Percentiles rank a stretch among this genome's conserved stretches.
Evolutionary conservation across 306 rosid genomes (phyloP).

Genomic region (Cajanus cajan): DNA sequence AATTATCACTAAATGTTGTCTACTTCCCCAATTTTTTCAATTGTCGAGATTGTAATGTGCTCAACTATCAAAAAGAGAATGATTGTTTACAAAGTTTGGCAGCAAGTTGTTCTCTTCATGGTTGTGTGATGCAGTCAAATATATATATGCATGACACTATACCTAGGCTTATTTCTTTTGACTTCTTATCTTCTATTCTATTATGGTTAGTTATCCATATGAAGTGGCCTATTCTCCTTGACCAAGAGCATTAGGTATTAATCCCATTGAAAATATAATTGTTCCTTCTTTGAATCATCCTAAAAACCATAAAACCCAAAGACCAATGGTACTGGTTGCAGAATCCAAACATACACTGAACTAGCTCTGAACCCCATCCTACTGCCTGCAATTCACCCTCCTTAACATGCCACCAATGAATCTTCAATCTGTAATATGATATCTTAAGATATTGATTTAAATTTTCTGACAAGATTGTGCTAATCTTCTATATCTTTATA

Average conservation of each 20-base stretch:
- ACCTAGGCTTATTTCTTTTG: neutral
- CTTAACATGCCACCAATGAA: neutral
- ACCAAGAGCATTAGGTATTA: neutral
- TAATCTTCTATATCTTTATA: neutral
- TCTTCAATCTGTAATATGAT: neutral
- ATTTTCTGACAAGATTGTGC: slow-evolving; percentile 5
- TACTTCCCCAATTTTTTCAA: neutral
- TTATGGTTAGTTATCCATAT: neutral
- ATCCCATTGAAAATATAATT: neutral
- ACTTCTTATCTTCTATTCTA: neutral
- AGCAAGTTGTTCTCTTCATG: neutral
- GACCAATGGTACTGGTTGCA: neutral
- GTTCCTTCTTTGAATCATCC: neutral
- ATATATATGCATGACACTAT: neutral
- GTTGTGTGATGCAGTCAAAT: neutral
- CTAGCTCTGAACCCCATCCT: neutral
- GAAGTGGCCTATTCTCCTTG: neutral
- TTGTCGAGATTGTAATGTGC: neutral
- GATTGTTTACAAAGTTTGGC: neutral
- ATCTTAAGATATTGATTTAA: neutral
- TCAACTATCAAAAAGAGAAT: neutral
- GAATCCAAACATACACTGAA: neutral
- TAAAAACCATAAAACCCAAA: neutral
- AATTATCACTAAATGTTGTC: neutral
- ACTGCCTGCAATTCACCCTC: neutral